These are phyloP conservation scores for Heterobasidion annosum DNA, from an alignment of 1,284 basidiomycete genomes.

Conservation along the genomic window DNA sequence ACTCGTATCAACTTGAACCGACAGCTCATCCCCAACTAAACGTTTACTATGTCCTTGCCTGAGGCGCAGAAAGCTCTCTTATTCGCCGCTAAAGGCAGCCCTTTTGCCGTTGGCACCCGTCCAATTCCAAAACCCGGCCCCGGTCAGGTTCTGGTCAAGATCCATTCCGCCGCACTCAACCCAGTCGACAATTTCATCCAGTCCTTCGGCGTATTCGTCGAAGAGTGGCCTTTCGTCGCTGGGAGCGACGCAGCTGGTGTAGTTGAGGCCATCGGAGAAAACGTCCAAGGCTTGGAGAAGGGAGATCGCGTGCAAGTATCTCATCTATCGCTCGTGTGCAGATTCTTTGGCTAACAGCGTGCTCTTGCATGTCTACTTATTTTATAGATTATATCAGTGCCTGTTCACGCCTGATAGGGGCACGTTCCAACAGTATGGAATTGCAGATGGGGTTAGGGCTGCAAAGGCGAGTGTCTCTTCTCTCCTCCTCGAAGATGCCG, in stretches of 20 bases:
- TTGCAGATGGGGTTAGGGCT: constrained; percentile 2
- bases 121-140: constrained; percentile 14
- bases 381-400: neutral
- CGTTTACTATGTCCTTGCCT: neutral
- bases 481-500: too few relatives aligned
- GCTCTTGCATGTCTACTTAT: neutral
- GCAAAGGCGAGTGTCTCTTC: constrained; percentile 5
- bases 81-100: constrained; percentile 3
- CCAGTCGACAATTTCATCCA: constrained; percentile 32
- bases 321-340: neutral
- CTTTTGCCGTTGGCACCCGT: constrained; percentile 9
- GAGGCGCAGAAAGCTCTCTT: constrained; percentile 18
- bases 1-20: neutral
- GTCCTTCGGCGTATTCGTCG: constrained; percentile 16
- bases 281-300: constrained; percentile 14
- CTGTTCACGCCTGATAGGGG: neutral
- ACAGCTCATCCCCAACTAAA: neutral
- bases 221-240: constrained; percentile 29
- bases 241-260: constrained; percentile 37
- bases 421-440: constrained; percentile 8
- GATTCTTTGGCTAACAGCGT: too few relatives aligned
- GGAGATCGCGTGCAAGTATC: constrained; percentile 3
- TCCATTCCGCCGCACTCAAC: constrained; percentile 23
- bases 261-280: constrained; percentile 29
- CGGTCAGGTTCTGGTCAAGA: constrained; percentile 25